Evolutionary conservation across 208 protist species (phyloP).

Genomic region (Crithidia acanthocephali): DNA sequence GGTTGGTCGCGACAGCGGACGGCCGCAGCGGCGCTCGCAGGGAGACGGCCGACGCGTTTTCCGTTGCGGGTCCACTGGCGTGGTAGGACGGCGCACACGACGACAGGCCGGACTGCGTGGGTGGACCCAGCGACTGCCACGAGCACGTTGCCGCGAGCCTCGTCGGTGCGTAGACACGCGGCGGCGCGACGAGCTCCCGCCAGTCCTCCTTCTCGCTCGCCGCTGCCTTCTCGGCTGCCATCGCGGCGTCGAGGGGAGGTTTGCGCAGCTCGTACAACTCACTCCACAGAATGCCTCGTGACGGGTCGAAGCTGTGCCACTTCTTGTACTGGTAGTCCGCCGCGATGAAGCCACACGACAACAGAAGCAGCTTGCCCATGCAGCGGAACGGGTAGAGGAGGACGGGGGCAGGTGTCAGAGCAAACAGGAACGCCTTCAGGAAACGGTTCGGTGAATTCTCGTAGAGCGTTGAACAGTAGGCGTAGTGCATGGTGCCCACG

Average conservation of each 20-base stretch:
- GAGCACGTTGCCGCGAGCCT: neutral
- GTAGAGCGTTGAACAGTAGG: conserved; percentile 48
- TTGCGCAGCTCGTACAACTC: conserved; percentile 58
- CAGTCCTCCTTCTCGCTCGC: conserved; percentile 18
- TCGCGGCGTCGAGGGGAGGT: neutral
- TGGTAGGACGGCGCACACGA: neutral
- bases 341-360: conserved; percentile 48
- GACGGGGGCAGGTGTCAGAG: conserved; percentile 14
- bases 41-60: neutral
- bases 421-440: conserved; percentile 13
- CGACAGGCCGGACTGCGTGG: neutral
- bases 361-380: conserved; percentile 37
- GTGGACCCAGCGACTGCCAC: neutral
- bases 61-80: neutral
- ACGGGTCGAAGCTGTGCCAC: conserved; percentile 57
- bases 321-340: conserved; percentile 82
- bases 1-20: neutral
- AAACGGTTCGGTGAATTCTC: conserved; percentile 14
- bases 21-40: neutral
- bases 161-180: conserved; percentile 22
- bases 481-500: conserved; percentile 67
- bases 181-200: conserved; percentile 32
- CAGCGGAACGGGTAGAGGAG: conserved; percentile 27
- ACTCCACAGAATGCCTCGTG: conserved; percentile 72
- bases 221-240: conserved; percentile 1